These are phyloP conservation scores for Paraphaeosphaeria minitans DNA, from an alignment of 2,329 filamentous ascomycete genomes.

Conservation along the genomic window DNA sequence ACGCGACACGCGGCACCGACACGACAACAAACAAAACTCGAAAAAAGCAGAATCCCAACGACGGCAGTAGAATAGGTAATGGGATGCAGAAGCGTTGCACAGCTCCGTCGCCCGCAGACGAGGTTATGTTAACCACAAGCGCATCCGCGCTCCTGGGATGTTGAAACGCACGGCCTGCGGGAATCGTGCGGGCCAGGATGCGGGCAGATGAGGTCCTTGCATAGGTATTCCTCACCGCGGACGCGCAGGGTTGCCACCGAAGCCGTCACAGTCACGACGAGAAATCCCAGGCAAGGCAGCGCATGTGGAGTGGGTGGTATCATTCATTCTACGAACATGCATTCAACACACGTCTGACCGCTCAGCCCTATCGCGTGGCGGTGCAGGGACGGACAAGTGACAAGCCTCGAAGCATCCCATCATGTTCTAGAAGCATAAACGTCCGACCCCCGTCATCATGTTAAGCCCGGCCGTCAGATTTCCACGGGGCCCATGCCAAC, in stretches of 20 bases:
- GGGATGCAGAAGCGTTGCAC: conserved; percentile 14
- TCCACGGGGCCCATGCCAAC: conserved; percentile 4
- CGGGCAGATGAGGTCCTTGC: conserved; percentile 7
- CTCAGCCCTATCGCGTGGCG: conserved; percentile 23
- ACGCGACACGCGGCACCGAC: not conserved
- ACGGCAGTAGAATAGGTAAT: conserved; percentile 5
- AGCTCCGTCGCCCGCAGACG: conserved; percentile 7
- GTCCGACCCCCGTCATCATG: conserved; percentile 12
- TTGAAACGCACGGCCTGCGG: conserved; percentile 12
- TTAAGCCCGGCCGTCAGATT: conserved; percentile 7
- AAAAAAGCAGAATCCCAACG: conserved; percentile 7
- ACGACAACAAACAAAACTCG: conserved; percentile 2
- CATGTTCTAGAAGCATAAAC: conserved; percentile 29
- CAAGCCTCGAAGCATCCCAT: conserved; percentile 19
- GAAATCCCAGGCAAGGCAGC: not conserved
- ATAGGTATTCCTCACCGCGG: not conserved
- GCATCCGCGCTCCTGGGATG: conserved; percentile 13
- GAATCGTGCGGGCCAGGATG: conserved; percentile 8
- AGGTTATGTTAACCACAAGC: conserved; percentile 4
- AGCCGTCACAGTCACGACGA: not conserved
- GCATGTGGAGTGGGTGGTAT: not conserved
- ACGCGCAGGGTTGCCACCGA: not conserved
- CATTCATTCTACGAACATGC: not conserved
- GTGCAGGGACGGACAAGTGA: conserved; percentile 11
- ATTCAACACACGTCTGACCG: conserved; percentile 11